These are phyloP conservation scores for Phytophthora pini DNA, from an alignment of 352 stramenopile genomes.

Conservation along the genomic window DNA sequence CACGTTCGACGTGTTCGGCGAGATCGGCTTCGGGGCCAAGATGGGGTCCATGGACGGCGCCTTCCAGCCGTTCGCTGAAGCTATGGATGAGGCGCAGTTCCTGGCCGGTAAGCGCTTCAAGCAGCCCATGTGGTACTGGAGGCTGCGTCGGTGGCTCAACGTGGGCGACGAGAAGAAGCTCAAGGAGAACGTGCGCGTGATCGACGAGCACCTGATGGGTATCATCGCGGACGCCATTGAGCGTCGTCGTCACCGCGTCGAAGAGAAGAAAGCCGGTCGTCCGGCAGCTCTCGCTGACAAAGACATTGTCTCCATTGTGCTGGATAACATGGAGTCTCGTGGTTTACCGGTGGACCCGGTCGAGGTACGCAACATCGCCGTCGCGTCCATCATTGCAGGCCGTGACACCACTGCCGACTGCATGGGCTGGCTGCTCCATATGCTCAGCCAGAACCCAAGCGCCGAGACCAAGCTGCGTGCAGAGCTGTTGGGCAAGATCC, in stretches of 20 bases:
- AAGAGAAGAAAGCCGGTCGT: conserved; percentile 14
- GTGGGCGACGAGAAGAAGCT: conserved; percentile 46
- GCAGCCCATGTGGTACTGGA: conserved; percentile 48
- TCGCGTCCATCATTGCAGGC: conserved; percentile 77
- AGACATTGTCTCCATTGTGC: conserved; percentile 40
- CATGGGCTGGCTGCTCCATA: conserved; percentile 55
- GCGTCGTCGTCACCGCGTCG: conserved; percentile 20
- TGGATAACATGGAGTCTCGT: conserved; percentile 34
- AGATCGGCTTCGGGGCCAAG: conserved; percentile 50
- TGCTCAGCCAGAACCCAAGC: conserved; percentile 32
- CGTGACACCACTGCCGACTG: conserved; percentile 71
- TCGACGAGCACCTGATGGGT: conserved; percentile 44
- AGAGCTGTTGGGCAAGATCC: conserved; percentile 33
- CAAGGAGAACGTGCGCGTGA: conserved; percentile 38
- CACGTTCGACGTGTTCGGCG: conserved; percentile 53
- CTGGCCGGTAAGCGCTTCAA: conserved; percentile 40
- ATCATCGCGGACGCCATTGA: conserved; percentile 52
- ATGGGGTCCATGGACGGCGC: conserved; percentile 39
- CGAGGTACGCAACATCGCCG: conserved; percentile 63
- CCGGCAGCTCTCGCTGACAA: conserved; percentile 24
- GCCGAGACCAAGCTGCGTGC: conserved; percentile 35
- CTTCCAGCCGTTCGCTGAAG: conserved; percentile 44
- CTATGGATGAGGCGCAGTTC: conserved; percentile 40
- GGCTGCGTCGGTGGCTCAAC: conserved; percentile 50
- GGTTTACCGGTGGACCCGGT: conserved; percentile 32